Conservation (phyloP, 345 rosid genomes). For the Salix dunnii region DNA sequence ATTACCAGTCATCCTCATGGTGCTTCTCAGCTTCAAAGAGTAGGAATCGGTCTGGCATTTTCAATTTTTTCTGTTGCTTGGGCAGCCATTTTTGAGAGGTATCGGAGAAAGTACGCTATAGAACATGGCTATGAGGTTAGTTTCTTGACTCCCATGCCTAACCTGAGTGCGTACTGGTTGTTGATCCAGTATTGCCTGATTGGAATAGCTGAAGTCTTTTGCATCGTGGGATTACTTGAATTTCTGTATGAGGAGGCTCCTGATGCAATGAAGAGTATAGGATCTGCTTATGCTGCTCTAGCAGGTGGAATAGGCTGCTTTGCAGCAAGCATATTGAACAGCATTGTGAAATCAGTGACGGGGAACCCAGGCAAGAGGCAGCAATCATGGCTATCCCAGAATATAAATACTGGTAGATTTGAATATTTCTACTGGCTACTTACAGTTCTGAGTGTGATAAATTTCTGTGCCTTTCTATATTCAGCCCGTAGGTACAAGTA, state of each 20-base stretch:
- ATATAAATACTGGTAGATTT: conserved; percentile 72
- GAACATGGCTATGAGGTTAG: conserved; percentile 48
- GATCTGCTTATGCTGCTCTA: conserved; percentile 86
- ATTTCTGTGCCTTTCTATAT: conserved; percentile 62
- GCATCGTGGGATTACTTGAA: conserved; percentile 72
- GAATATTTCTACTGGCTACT: conserved; percentile 83
- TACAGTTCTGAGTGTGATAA: conserved; percentile 53
- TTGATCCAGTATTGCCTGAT: conserved; percentile 79
- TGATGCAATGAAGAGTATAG: conserved; percentile 94
- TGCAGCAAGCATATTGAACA: conserved; percentile 69
- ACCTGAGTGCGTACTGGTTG: conserved; percentile 79
- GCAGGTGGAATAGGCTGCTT: conserved; percentile 91
- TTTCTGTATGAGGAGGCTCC: conserved; percentile 92
- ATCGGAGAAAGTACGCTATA: conserved; percentile 65
- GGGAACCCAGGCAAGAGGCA: conserved; percentile 30
- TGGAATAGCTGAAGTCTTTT: conserved; percentile 86
- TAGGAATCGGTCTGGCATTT: conserved; percentile 72
- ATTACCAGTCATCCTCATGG: conserved; percentile 87
- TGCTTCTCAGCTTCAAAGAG: conserved; percentile 90
- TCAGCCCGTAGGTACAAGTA: conserved; percentile 62
- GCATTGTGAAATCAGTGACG: conserved; percentile 62
- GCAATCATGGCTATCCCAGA: conserved; percentile 77
- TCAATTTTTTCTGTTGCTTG: conserved; percentile 67
- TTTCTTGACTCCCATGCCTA: conserved; percentile 61
- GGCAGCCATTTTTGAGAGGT: conserved; percentile 75